phyloP scores from a whole-genome alignment of 1,284 basidiomycete species.

The Moesziomyces sp. region DNA sequence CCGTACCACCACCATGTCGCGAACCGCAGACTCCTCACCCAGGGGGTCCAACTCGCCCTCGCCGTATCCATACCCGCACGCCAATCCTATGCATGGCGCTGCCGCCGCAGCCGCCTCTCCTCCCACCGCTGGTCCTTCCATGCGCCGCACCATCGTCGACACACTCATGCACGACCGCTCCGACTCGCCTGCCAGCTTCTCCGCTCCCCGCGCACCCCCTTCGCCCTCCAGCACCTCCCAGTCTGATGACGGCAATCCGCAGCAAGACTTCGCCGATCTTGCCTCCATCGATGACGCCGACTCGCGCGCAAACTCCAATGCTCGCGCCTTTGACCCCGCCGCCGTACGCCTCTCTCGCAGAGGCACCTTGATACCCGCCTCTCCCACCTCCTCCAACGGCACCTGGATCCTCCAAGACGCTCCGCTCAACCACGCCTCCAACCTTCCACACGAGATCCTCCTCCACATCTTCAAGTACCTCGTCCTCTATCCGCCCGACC shows the following conservation, averaged over 20 bases:
- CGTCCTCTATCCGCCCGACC: slow-evolving; percentile 77
- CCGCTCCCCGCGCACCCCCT: slow-evolving; percentile 54
- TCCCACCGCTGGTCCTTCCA: slow-evolving; percentile 16
- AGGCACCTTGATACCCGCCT: slow-evolving; percentile 43
- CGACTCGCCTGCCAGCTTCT: slow-evolving; percentile 33
- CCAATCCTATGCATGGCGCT: slow-evolving; percentile 3
- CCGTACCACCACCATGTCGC: slow-evolving; percentile 19
- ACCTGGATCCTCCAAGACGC: slow-evolving; percentile 37
- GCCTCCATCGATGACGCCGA: slow-evolving; percentile 37
- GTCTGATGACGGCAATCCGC: slow-evolving; percentile 56
- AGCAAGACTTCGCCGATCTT: slow-evolving; percentile 53
- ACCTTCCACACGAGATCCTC: slow-evolving; percentile 87
- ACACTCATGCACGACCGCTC: slow-evolving; percentile 38
- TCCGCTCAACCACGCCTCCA: slow-evolving; percentile 38
- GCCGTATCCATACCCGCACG: slow-evolving; percentile 27
- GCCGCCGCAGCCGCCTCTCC: not conserved
- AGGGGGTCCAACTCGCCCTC: slow-evolving; percentile 52
- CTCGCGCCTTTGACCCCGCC: slow-evolving; percentile 26
- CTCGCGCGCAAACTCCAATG: slow-evolving; percentile 10
- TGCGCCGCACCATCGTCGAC: slow-evolving; percentile 25
- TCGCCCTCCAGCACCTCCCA: slow-evolving; percentile 61
- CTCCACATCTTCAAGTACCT: slow-evolving; percentile 92
- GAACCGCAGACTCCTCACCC: slow-evolving; percentile 42
- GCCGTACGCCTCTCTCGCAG: slow-evolving; percentile 36
- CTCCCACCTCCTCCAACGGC: slow-evolving; percentile 40